Percentiles rank a stretch among this genome's conserved stretches.
Conservation (phyloP, 352 stramenopile species). For the Phytophthora ramorum region DNA sequence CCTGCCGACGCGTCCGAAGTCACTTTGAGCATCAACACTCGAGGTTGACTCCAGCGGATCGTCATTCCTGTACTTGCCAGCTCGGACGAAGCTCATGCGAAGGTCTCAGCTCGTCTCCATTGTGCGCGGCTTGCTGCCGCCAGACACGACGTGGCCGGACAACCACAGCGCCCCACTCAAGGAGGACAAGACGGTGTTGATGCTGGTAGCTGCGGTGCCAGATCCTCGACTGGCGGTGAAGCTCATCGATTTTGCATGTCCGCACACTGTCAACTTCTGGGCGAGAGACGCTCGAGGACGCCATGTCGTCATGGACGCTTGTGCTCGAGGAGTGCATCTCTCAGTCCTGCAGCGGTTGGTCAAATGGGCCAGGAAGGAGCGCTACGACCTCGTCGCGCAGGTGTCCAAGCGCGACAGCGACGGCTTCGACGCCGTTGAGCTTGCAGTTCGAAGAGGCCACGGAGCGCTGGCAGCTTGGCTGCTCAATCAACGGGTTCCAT, state of each 20-base stretch:
- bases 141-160: constrained; percentile 6
- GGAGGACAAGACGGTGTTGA: constrained; percentile 21
- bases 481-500: constrained; percentile 2
- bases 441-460: constrained; percentile 19
- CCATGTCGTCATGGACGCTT: constrained; percentile 30
- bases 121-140: constrained; percentile 9
- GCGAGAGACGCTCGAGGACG: constrained; percentile 12
- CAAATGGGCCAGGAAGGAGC: constrained; percentile 21
- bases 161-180: not conserved
- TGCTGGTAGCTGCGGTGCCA: constrained; percentile 9
- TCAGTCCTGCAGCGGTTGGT: constrained; percentile 17
- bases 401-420: constrained; percentile 18
- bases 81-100: constrained; percentile 5
- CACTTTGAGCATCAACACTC: not conserved
- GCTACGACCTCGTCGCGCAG: not conserved
- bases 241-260: constrained; percentile 28
- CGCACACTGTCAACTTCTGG: constrained; percentile 18
- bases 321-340: constrained; percentile 11
- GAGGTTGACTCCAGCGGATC: not conserved
- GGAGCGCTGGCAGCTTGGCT: constrained; percentile 19
- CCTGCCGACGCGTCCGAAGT: not conserved
- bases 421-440: constrained; percentile 16
- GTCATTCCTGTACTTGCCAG: not conserved
- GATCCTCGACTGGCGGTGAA: constrained; percentile 19
- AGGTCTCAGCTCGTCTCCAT: constrained; percentile 8